Evolutionary conservation across 495 filamentous ascomycete genomes (phyloP).

Genomic region (Aspergillus nanangensis): DNA sequence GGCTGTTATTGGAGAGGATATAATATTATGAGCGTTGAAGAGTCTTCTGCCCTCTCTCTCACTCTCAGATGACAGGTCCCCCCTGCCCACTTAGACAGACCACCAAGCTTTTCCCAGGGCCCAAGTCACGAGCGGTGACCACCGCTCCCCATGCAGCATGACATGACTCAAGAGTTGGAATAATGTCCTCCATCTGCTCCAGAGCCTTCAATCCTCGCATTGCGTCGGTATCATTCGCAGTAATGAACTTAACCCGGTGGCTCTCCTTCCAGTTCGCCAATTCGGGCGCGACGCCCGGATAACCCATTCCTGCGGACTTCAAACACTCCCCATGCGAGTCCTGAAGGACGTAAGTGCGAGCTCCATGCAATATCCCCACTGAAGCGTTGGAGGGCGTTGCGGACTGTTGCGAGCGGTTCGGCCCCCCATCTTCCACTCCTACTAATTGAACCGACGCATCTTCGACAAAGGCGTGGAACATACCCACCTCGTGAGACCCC

Average conservation of each 20-base stretch:
- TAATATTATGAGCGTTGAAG: too few species aligned
- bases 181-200: not conserved
- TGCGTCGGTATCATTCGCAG: not conserved
- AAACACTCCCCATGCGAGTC: not conserved
- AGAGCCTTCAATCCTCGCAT: not conserved
- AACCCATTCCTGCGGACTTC: not conserved
- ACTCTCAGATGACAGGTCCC: not conserved
- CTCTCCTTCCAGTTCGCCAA: not conserved
- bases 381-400: not conserved
- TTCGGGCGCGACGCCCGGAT: not conserved
- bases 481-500: not conserved
- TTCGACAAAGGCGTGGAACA: not conserved
- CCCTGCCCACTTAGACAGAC: not conserved
- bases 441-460: not conserved
- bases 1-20: too few species aligned
- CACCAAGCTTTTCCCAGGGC: not conserved
- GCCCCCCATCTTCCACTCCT: not conserved
- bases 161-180: not conserved
- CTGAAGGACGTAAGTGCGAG: not conserved
- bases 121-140: not conserved
- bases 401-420: not conserved
- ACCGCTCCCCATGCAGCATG: not conserved
- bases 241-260: not conserved
- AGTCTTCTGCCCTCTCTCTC: too few species aligned
- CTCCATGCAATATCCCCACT: not conserved